Evolutionary conservation across 352 stramenopile species (phyloP).

Genomic region (Globisporangium recalcitrans): DNA sequence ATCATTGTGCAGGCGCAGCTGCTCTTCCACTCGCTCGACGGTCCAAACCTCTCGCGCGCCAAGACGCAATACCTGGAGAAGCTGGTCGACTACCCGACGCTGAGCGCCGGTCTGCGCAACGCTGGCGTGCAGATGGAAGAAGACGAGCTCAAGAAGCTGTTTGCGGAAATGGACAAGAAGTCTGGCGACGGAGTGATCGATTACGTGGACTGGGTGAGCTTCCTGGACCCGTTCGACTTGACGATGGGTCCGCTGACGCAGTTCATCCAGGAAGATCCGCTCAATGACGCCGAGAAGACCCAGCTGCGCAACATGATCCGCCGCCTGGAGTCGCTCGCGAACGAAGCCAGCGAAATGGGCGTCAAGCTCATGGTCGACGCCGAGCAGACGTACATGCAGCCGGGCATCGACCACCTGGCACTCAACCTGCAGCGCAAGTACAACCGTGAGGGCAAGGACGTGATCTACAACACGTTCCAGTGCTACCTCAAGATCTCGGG

Average conservation of each 20-base stretch:
- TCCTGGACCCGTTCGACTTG: constrained; percentile 89
- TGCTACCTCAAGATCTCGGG: constrained; percentile 95
- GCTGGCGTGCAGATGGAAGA: constrained; percentile 61
- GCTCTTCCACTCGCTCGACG: constrained; percentile 91
- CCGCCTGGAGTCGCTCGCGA: constrained; percentile 68
- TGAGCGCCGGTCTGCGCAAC: constrained; percentile 65
- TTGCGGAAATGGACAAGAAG: constrained; percentile 55
- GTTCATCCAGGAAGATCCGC: constrained; percentile 80
- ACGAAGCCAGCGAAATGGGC: constrained; percentile 52
- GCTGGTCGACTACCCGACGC: constrained; percentile 75
- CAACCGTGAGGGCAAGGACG: constrained; percentile 79
- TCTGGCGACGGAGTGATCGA: constrained; percentile 82
- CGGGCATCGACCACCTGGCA: constrained; percentile 94
- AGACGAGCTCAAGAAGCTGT: constrained; percentile 59
- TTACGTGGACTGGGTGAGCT: constrained; percentile 94
- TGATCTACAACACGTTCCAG: constrained; percentile 98
- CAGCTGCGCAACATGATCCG: constrained; percentile 91
- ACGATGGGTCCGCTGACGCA: constrained; percentile 83
- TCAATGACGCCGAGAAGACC: constrained; percentile 84
- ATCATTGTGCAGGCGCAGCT: constrained; percentile 90
- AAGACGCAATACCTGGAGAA: constrained; percentile 78
- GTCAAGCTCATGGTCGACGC: constrained; percentile 97
- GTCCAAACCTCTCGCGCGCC: constrained; percentile 69
- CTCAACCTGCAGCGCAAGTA: constrained; percentile 85
- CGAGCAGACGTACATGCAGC: constrained; percentile 97